A percentile compares a stretch with the other conserved stretches of the same genome.
Conservation (phyloP, 2,329 filamentous ascomycete species). For the Sporothrix sp. region DNA sequence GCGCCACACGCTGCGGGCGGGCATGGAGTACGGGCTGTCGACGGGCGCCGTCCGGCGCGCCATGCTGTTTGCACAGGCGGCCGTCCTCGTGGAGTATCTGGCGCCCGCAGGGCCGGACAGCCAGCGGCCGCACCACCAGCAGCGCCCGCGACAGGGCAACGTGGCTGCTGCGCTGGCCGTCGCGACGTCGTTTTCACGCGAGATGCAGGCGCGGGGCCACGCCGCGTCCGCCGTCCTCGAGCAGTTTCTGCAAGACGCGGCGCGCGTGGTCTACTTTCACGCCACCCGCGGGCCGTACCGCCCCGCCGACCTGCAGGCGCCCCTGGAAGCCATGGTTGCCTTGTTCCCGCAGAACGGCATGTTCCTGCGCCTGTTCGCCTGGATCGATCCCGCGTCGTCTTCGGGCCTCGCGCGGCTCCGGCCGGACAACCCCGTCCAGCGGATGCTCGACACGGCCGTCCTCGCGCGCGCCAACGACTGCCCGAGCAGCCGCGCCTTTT, state of each 20-base stretch:
- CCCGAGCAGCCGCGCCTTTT: constrained; percentile 37
- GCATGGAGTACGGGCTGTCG: constrained; percentile 47
- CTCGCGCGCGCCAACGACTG: constrained; percentile 31
- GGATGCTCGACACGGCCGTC: constrained; percentile 47
- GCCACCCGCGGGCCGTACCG: constrained; percentile 55
- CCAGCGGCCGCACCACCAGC: constrained; percentile 23
- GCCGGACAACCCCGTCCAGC: constrained; percentile 66
- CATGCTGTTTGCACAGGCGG: constrained; percentile 47
- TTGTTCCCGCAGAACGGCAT: constrained; percentile 67
- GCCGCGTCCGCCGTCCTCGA: constrained; percentile 40
- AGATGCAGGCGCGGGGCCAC: constrained; percentile 31
- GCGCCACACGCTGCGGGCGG: constrained; percentile 42
- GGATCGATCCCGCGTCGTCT: constrained; percentile 47
- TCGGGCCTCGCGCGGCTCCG: constrained; percentile 36
- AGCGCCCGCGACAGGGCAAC: constrained; percentile 41
- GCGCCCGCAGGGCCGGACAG: constrained; percentile 20
- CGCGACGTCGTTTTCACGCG: constrained; percentile 33
- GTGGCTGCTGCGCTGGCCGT: constrained; percentile 40
- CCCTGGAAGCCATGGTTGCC: constrained; percentile 50
- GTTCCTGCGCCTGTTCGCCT: constrained; percentile 63
- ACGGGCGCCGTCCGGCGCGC: constrained; percentile 39
- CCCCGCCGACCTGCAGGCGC: constrained; percentile 52
- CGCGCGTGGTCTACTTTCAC: constrained; percentile 57
- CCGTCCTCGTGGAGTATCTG: constrained; percentile 60
- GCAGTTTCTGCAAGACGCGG: constrained; percentile 53